Percentiles rank a stretch among this genome's conserved stretches.
Evolutionary conservation across 2,329 filamentous ascomycete genomes (phyloP).

Genomic region (Boeremia exigua): DNA sequence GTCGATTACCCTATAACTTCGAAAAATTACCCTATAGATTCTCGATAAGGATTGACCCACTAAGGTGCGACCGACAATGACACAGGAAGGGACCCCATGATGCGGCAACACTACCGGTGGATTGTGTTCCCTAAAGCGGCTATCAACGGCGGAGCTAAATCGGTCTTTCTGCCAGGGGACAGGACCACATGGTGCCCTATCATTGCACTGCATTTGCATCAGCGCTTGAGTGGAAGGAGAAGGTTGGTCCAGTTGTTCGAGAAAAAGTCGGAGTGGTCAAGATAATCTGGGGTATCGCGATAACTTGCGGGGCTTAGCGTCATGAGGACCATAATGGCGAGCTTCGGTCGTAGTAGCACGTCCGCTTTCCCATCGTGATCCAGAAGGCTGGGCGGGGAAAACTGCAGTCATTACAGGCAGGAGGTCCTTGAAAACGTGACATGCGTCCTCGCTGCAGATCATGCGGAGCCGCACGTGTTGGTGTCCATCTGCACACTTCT

Average conservation of each 20-base stretch:
- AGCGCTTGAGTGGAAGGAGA: conserved; percentile 26
- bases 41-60: conserved; percentile 35
- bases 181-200: conserved; percentile 21
- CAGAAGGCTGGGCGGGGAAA: conserved; percentile 13
- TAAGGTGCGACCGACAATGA: conserved; percentile 31
- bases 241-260: conserved; percentile 27
- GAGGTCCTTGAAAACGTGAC: neutral
- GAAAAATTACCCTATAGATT: conserved; percentile 43
- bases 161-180: conserved; percentile 30
- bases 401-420: conserved; percentile 17
- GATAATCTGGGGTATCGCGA: conserved; percentile 17
- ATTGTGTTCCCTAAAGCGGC: conserved; percentile 38
- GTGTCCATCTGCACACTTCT: conserved; percentile 7
- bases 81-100: conserved; percentile 30
- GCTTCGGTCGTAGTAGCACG: conserved; percentile 21
- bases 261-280: conserved; percentile 25
- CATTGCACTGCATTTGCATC: conserved; percentile 15
- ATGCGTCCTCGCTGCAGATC: conserved; percentile 5
- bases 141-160: conserved; percentile 35
- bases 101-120: conserved; percentile 26
- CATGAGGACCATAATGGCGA: conserved; percentile 26
- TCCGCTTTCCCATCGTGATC: conserved; percentile 18
- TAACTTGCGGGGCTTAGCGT: conserved; percentile 26
- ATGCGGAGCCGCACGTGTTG: conserved; percentile 25
- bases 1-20: conserved; percentile 46